phyloP scores from a whole-genome alignment of 352 stramenopile genomes.

The Blastocystis sp. region DNA sequence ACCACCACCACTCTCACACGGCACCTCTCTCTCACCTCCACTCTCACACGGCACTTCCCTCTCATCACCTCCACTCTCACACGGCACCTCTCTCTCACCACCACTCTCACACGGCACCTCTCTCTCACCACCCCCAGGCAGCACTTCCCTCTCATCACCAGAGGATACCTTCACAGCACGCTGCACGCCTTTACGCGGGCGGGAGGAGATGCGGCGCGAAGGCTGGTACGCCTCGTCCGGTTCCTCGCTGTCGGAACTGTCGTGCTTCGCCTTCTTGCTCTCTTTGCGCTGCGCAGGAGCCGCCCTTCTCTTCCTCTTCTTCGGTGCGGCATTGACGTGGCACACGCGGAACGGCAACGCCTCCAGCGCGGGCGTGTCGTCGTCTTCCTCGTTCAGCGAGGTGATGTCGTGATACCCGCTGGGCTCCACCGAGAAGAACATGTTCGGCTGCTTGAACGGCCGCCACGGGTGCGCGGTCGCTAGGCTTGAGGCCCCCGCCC shows the following conservation, averaged over 20 bases:
- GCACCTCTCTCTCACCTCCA: neutral
- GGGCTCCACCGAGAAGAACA: constrained; percentile 18
- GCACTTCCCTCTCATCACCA: no score
- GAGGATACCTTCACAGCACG: no score
- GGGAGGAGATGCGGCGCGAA: neutral
- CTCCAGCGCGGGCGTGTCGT: neutral
- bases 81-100: neutral
- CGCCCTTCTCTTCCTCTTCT: neutral
- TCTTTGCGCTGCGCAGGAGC: neutral
- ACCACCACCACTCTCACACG: neutral
- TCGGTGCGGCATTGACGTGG: neutral
- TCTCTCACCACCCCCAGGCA: neutral
- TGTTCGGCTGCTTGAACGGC: constrained; percentile 36
- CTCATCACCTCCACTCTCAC: no score
- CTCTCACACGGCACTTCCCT: neutral
- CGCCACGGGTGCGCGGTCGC: constrained; percentile 16
- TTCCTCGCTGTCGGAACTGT: neutral
- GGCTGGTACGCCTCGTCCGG: neutral
- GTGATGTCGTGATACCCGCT: constrained; percentile 23
- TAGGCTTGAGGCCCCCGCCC: neutral
- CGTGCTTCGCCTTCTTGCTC: neutral
- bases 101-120: no score
- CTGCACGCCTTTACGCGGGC: no score
- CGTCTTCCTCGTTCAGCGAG: neutral
- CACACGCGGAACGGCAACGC: neutral